Evolutionary conservation across 208 protist species (phyloP).

Genomic region (Perkinsela sp.): DNA sequence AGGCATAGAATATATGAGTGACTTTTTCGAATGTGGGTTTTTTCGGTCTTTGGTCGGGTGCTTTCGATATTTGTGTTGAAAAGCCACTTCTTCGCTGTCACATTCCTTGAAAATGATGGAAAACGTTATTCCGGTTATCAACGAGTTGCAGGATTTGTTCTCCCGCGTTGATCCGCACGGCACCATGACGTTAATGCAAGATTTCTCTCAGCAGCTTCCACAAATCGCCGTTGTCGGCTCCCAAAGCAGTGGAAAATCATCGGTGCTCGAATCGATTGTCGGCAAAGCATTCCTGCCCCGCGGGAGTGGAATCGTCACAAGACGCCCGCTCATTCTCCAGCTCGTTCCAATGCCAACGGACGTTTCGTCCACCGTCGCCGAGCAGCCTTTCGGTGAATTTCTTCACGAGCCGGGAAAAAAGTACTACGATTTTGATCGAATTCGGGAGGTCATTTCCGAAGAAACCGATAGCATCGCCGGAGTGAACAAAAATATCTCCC

Average conservation of each 20-base stretch:
- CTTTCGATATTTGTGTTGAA: constrained; percentile 4
- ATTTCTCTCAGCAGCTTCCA: constrained; percentile 79
- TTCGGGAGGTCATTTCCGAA: constrained; percentile 71
- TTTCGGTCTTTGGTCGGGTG: too few species aligned
- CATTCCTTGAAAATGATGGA: constrained; percentile 39
- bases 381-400: constrained; percentile 54
- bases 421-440: constrained; percentile 80
- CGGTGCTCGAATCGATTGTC: constrained; percentile 96
- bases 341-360: constrained; percentile 55
- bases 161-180: background rate
- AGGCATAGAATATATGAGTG: too few species aligned
- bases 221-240: constrained; percentile 95
- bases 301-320: constrained; percentile 93
- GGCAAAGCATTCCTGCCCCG: constrained; percentile 95
- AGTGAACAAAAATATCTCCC: constrained; percentile 72
- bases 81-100: constrained; percentile 1
- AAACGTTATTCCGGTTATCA: constrained; percentile 82
- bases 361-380: constrained; percentile 8
- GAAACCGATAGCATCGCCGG: constrained; percentile 86
- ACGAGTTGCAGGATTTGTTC: constrained; percentile 85
- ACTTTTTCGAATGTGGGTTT: too few species aligned
- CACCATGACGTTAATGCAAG: constrained; percentile 36
- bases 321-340: constrained; percentile 92
- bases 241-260: constrained; percentile 82
- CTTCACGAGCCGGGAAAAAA: constrained; percentile 53